These are phyloP conservation scores for Amylocystis lapponica DNA, from an alignment of 768 basidiomycete species.

Conservation along the genomic window DNA sequence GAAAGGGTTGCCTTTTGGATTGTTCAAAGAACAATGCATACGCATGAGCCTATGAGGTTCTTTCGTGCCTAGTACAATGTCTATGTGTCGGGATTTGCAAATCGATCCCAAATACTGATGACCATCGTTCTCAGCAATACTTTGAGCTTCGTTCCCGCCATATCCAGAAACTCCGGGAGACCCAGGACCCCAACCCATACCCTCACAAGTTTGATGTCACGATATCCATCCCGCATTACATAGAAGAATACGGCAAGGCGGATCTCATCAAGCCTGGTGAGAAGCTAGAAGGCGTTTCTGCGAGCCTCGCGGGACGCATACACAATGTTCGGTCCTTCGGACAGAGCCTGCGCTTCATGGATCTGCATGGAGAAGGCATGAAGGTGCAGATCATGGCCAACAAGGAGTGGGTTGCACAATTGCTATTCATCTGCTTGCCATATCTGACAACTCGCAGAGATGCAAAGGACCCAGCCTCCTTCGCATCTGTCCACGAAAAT, in stretches of 20 bases:
- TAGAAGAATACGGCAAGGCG: slow-evolving; percentile 66
- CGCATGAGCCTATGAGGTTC: neutral
- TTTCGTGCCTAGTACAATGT: neutral
- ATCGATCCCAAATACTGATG: neutral
- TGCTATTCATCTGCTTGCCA: neutral
- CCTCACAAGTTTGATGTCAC: slow-evolving; percentile 98
- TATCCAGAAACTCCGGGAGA: slow-evolving; percentile 79
- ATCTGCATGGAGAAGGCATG: slow-evolving; percentile 84
- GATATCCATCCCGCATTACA: slow-evolving; percentile 65
- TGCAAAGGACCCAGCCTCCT: slow-evolving; percentile 54
- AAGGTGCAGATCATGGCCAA: slow-evolving; percentile 96
- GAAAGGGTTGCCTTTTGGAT: neutral
- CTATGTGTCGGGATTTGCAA: neutral
- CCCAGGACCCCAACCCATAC: slow-evolving; percentile 88
- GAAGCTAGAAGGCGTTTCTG: slow-evolving; percentile 52
- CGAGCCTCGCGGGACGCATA: slow-evolving; percentile 83
- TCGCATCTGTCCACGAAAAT: slow-evolving; percentile 68
- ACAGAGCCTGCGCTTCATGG: slow-evolving; percentile 88
- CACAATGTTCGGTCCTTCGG: slow-evolving; percentile 84
- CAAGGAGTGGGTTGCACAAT: slow-evolving; percentile 46
- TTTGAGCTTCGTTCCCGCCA: slow-evolving; percentile 88
- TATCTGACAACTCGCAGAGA: slow-evolving; percentile 39
- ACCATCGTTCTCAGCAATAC: slow-evolving; percentile 71
- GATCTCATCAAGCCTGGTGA: slow-evolving; percentile 63
- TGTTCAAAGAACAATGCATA: too few species aligned